Evolutionary conservation across 306 rosid species (phyloP), one percentile per base, ranked within the genome.

Genomic region (Cicer chorassanicum): DNA sequence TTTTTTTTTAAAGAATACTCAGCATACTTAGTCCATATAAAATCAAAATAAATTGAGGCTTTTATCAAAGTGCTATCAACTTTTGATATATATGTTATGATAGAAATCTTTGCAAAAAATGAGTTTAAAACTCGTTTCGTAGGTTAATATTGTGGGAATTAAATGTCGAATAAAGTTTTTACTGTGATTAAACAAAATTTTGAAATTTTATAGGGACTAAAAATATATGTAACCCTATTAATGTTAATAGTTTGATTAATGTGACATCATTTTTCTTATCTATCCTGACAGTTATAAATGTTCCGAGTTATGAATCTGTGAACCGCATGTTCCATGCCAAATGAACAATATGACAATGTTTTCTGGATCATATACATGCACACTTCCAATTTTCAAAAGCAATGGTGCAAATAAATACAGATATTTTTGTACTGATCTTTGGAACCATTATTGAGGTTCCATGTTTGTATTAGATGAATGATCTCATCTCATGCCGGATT

Each of bases 221-320:
- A 29, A 29, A 29, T 29, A 29, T 29, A 29, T 29, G 1, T 4
- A 29, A 29, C 36, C 0, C 5, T 29, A 4, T 29, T 39, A 19
- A 8, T 19, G 8, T 70, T 45, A 34, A 64, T 18, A 6, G 1
- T n/a, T 3, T 65, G 68, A 56, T 7, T 74, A 34, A 44, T 63
- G 36, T 55, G 41, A 18, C 14, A 61, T 45, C 16, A 24, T 62
- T 34, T 29, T 51, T 43, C 51, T 38, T 16, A 21, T 56, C 29
- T 57, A 13, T 38, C n/a, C 0, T 84, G 61, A 87, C 99, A 95
- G 99, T 92, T 69, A 7, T 84, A 6, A 82, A 83, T 53, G 97
- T 92, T 61, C 99, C 99, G 1, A 88, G 86, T 73, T 95, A 95
- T 55, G 97, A 90, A 65, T 84, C 93, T 42, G 86, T 95, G 19